Percentiles rank a stretch among this genome's conserved stretches.
Evolutionary conservation across 2,329 filamentous ascomycete species (phyloP).

Genomic region (Exophiala aquamarina): DNA sequence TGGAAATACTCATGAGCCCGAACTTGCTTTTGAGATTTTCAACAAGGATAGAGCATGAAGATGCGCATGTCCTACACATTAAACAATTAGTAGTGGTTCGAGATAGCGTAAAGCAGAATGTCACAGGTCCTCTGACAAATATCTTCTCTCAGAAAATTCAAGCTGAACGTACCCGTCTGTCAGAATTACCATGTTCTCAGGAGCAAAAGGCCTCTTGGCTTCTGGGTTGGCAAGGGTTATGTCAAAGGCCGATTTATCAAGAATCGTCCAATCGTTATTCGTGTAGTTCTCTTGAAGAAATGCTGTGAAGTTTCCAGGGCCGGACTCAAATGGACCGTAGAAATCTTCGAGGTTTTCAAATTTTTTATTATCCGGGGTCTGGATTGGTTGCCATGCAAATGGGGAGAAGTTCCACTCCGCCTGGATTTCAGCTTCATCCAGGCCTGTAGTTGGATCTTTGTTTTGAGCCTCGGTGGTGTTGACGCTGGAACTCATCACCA

Average conservation of each 20-base stretch:
- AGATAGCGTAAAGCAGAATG: too few relatives aligned
- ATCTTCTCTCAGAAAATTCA: too few relatives aligned
- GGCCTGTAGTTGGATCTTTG: constrained; percentile 20
- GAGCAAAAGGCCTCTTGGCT: constrained; percentile 33
- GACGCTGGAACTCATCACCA: too few relatives aligned
- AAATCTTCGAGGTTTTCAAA: too few relatives aligned
- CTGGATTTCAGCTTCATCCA: constrained; percentile 8
- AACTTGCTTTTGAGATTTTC: constrained; percentile 30
- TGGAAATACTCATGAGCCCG: constrained; percentile 51
- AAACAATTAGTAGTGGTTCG: too few relatives aligned
- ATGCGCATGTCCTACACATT: too few relatives aligned
- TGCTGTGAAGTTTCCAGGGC: constrained; percentile 28
- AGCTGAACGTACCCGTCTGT: constrained; percentile 50
- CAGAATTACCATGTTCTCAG: constrained; percentile 42
- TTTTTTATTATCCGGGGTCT: too few relatives aligned
- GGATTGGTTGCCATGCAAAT: too few relatives aligned
- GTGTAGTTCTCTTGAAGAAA: constrained; percentile 35
- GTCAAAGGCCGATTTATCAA: background rate
- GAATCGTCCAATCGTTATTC: constrained; percentile 28
- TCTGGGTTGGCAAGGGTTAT: constrained; percentile 18
- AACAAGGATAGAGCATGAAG: too few relatives aligned
- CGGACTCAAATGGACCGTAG: constrained; percentile 31
- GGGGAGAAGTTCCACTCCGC: too few relatives aligned
- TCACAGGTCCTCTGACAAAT: constrained; percentile 51
- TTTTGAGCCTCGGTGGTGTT: constrained; percentile 32